Conservation (phyloP, 768 basidiomycete species). For the Boletus rex-veris region DNA sequence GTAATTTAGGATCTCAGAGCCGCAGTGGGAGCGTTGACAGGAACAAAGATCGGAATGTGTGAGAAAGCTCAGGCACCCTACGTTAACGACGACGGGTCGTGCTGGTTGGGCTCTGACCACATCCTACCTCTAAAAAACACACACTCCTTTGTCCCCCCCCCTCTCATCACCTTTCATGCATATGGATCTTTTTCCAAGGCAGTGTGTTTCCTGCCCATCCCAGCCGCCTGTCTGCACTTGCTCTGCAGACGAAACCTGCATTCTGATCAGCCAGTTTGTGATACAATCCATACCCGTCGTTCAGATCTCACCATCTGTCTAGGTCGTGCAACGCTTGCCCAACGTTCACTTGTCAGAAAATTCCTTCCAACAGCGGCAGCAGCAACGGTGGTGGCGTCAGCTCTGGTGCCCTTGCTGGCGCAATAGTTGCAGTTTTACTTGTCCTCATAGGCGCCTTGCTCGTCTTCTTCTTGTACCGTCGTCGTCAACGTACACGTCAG, state of each 20-base stretch:
- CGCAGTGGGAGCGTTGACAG: background rate
- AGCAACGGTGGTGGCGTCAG: conserved; percentile 46
- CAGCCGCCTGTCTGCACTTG: conserved; percentile 54
- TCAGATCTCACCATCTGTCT: conserved; percentile 1
- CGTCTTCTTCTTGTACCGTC: conserved; percentile 64
- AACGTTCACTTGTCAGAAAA: conserved; percentile 49
- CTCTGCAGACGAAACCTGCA: conserved; percentile 50
- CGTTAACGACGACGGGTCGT: background rate
- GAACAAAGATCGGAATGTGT: background rate
- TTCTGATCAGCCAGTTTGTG: conserved; percentile 57
- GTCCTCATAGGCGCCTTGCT: conserved; percentile 52
- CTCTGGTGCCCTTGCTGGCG: conserved; percentile 72
- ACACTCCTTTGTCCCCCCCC: conserved; percentile 34
- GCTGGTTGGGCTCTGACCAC: conserved; percentile 16
- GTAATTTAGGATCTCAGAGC: too few species aligned
- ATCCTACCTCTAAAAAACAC: conserved; percentile 20
- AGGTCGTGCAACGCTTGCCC: conserved; percentile 62
- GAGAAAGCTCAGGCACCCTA: background rate
- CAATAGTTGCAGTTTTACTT: conserved; percentile 60
- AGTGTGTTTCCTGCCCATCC: conserved; percentile 51
- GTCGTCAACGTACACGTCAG: conserved; percentile 45
- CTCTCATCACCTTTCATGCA: conserved; percentile 26
- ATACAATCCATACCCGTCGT: background rate
- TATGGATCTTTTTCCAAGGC: conserved; percentile 38
- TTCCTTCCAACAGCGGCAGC: conserved; percentile 6